Base-by-base conservation (phyloP, 306 rosid species). In the Dalbergia cochinchinensis region DNA sequence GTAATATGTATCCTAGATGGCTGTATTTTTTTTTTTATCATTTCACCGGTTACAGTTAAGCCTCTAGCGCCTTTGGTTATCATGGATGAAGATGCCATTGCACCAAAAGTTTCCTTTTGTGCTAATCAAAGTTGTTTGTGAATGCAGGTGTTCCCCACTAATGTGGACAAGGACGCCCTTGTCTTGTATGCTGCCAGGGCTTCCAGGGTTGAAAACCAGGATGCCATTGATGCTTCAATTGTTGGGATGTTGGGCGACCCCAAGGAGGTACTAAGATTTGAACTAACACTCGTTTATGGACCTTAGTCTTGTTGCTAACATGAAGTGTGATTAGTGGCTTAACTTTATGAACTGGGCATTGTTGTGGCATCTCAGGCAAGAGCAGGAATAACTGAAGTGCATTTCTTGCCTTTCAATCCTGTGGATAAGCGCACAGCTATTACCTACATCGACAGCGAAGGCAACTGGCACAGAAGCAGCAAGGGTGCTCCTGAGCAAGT, bases 401-500 rank as follows among this genome's bases (percentile, higher is more conserved):
- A 94, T 87, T 94, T 94, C 92, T 78, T 94, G 80, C 98, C 97
- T 60, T 94, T 94, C 87, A 94, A 94, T 71, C 98, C 97, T 0
- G 98, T 94, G 54, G 97, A 88, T 0, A 94, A 94, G 76, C 96
- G 97, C 69, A 94, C 97, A 4, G 98, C 98, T 57, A 92, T 88
- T 65, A 94, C 98, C 82, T 94, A 86, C 85, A 79, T 89, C 63
- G 97, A 94, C 18, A 11, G 6, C n/a, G 7, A 89, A 3, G 92
- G 92, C 8, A 39, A 88, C 65, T 92, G 98, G 96, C 87, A 90
- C 76, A 76, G 98, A 76, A 80, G 91, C 77, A 92, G 97, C 92
- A 94, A 94, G 82, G 98, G 98, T 81, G 98, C 98, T 50, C 98
- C 98, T 61, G 98, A 94, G 75, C 97, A 94, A 87, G 98, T 94